Evolutionary conservation across 495 filamentous ascomycete genomes (phyloP), one percentile per base, ranked within the genome.

Genomic region (Penicillium maclennaniae): DNA sequence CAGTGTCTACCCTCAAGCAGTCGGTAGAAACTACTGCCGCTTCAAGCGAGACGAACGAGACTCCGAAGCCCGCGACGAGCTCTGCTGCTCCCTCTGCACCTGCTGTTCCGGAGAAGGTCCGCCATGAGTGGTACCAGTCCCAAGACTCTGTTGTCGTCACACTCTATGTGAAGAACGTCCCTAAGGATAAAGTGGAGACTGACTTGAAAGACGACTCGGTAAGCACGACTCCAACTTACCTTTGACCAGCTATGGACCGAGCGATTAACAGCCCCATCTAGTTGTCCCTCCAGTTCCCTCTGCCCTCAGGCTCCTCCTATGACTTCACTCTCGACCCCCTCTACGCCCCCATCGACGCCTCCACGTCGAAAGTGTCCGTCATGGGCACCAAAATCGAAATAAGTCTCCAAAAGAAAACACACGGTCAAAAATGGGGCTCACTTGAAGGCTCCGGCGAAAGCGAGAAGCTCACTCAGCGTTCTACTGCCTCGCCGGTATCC

Each of bases 301-400:
- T 87, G 5, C 62, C 75, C n/a, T 69, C 72, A 27, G 68, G 79
- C 63, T 74, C 80, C 26, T 79, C 78, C 47, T 91, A 78, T 62
- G 76, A 81, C 40, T 88, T 88, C 47, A 83, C 83, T 0, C 70
- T 96, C 38, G 75, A 88, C 37, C 88, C 88, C 4, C 81, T 96
- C 7, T 89, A 74, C 59, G 83, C 81, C 17, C 59, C 73, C 8
- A 83, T 98, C 57, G 79, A 87, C 38, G 67, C 83, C 0, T 56
- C 76, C 8, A 58, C 73, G 17, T 88, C 82, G 21, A 83, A 75
- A 17, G 83, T 73, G 62, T 78, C 78, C 7, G 81, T 91, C 25
- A 85, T 87, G 42, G 74, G 85, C 6, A 88, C 87, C 45, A 98
- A 97, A 69, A 83, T 97, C 47, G 93, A 97, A 68, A 71, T 97